Conservation (phyloP, 495 filamentous ascomycete genomes). For the Neurospora sp. region DNA sequence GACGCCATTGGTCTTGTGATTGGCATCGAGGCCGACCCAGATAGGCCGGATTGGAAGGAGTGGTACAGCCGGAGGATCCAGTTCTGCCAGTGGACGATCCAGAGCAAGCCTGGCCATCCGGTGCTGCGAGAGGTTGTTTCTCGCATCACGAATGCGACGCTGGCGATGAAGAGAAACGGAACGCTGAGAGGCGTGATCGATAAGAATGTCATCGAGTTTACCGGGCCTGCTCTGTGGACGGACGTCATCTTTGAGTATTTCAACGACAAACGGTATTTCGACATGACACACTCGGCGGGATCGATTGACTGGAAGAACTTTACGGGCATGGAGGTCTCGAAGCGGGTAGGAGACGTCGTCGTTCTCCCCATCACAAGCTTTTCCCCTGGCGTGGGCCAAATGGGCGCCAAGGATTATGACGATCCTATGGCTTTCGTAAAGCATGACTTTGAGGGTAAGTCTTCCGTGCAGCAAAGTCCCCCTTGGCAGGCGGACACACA, state of each 20-base stretch:
- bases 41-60: slow-evolving; percentile 80
- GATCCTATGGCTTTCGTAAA: slow-evolving; percentile 97
- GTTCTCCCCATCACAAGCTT: slow-evolving; percentile 95
- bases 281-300: slow-evolving; percentile 56
- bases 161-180: slow-evolving; percentile 63
- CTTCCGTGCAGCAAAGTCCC: not conserved
- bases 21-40: slow-evolving; percentile 93
- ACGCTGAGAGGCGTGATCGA: slow-evolving; percentile 53
- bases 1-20: slow-evolving; percentile 73
- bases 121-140: slow-evolving; percentile 81
- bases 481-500: not conserved
- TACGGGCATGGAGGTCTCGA: slow-evolving; percentile 68
- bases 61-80: slow-evolving; percentile 96
- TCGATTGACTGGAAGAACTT: slow-evolving; percentile 84
- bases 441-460: slow-evolving; percentile 86
- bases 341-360: slow-evolving; percentile 89
- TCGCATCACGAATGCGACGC: slow-evolving; percentile 70
- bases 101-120: slow-evolving; percentile 88
- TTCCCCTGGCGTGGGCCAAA: slow-evolving; percentile 86
- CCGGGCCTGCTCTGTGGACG: slow-evolving; percentile 91
- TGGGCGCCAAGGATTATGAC: slow-evolving; percentile 83
- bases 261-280: slow-evolving; percentile 84
- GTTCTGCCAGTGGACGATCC: slow-evolving; percentile 99
- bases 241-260: slow-evolving; percentile 87
- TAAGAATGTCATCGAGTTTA: slow-evolving; percentile 90